phyloP scores from a whole-genome alignment of 306 rosid genomes.

The Betula pendula region DNA sequence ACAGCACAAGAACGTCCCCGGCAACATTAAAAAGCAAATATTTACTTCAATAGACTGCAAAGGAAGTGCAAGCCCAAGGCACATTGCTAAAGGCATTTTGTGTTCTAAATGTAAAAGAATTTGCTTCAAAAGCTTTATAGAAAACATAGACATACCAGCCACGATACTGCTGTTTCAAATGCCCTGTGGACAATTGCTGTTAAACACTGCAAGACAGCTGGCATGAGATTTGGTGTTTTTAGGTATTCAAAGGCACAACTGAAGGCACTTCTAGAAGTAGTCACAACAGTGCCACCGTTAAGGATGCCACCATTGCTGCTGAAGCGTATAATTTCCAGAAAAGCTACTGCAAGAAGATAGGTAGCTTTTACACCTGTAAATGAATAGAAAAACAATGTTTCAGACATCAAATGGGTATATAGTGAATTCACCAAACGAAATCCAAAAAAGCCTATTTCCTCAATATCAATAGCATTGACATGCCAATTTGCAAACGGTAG shows the following conservation, averaged over 20 bases:
- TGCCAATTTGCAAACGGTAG: not conserved
- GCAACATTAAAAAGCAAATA: not conserved
- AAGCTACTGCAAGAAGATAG: constrained; percentile 97
- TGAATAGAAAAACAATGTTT: constrained; percentile 16
- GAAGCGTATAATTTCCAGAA: constrained; percentile 93
- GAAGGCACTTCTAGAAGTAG: constrained; percentile 84
- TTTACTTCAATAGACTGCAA: not conserved
- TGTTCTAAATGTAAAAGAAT: not conserved
- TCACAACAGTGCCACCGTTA: constrained; percentile 66
- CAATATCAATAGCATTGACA: not conserved
- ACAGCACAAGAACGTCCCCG: not conserved
- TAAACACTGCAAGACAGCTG: constrained; percentile 92
- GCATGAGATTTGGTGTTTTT: constrained; percentile 92
- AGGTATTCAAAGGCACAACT: constrained; percentile 95
- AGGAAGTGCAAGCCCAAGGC: not conserved
- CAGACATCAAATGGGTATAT: constrained; percentile 9
- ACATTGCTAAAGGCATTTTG: not conserved
- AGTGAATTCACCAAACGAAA: not conserved
- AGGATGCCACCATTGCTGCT: constrained; percentile 95
- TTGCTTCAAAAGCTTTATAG: constrained; percentile 25
- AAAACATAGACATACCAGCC: constrained; percentile 75
- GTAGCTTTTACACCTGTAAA: constrained; percentile 96
- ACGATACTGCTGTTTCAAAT: constrained; percentile 79
- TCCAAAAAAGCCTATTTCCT: not conserved
- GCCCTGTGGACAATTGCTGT: constrained; percentile 90